Evolutionary conservation across 192 early-diverging fungal species (phyloP).

Genomic region (Backusella sp.): DNA sequence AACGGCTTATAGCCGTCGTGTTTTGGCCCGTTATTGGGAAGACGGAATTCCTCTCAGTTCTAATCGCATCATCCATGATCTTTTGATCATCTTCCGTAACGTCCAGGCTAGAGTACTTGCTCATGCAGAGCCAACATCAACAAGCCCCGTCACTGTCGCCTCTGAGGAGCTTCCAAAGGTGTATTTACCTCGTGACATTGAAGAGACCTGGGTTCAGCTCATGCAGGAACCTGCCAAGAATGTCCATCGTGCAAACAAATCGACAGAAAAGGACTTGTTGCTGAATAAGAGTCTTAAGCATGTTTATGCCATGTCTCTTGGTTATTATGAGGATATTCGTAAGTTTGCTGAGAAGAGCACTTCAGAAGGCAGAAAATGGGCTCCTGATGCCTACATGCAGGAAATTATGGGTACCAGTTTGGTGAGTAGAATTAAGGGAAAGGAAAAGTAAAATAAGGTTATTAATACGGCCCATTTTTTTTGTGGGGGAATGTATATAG

Average conservation of each 20-base stretch:
- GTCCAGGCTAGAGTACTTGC: constrained; percentile 49
- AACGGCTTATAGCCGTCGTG: constrained; percentile 44
- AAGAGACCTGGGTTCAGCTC: constrained; percentile 40
- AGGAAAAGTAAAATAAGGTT: background rate
- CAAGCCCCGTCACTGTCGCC: background rate
- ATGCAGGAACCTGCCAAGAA: constrained; percentile 20
- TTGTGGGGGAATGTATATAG: constrained; percentile 18
- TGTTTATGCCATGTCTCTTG: constrained; percentile 53
- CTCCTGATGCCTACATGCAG: constrained; percentile 45
- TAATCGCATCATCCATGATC: constrained; percentile 51
- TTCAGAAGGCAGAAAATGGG: constrained; percentile 45
- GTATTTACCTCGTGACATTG: constrained; percentile 26
- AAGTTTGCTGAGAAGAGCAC: constrained; percentile 41
- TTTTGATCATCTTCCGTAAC: constrained; percentile 53
- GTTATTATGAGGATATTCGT: constrained; percentile 55
- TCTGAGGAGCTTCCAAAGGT: background rate
- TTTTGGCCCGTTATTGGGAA: constrained; percentile 46
- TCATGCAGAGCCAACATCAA: constrained; percentile 7
- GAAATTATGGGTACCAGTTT: constrained; percentile 60
- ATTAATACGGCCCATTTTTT: background rate
- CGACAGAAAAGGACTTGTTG: constrained; percentile 22
- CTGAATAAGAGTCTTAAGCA: constrained; percentile 42
- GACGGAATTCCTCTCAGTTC: constrained; percentile 48
- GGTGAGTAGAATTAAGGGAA: constrained; percentile 29
- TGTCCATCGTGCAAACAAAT: constrained; percentile 10